phyloP scores from a whole-genome alignment of 257 asterid species.

The Coffea eugenioides region DNA sequence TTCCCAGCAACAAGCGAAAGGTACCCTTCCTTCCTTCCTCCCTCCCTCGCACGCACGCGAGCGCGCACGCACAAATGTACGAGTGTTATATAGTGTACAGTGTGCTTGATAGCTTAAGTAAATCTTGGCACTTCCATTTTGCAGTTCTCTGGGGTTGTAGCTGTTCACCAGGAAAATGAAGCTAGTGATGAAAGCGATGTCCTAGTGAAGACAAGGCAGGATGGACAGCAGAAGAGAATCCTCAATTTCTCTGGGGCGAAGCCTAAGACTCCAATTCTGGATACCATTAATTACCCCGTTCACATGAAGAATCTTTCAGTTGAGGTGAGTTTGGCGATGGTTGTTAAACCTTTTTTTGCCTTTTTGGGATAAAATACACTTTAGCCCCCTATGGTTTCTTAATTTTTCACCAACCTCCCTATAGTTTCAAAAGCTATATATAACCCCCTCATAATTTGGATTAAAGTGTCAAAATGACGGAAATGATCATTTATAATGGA shows the following conservation, averaged over 20 bases:
- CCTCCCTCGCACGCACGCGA: too few relatives aligned
- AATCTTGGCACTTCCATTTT: background rate
- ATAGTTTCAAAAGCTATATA: too few relatives aligned
- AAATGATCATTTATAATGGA: too few relatives aligned
- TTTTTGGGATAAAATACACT: too few relatives aligned
- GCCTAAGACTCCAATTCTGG: slow-evolving; percentile 60
- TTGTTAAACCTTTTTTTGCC: background rate
- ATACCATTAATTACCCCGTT: slow-evolving; percentile 57
- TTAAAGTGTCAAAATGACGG: too few relatives aligned
- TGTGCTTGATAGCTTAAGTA: background rate
- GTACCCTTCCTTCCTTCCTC: background rate
- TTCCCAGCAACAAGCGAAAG: slow-evolving; percentile 6
- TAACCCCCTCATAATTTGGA: too few relatives aligned
- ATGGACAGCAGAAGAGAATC: slow-evolving; percentile 18
- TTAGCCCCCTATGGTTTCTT: too few relatives aligned
- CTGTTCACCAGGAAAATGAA: slow-evolving; percentile 29
- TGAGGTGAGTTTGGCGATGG: slow-evolving; percentile 31
- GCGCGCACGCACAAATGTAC: too few relatives aligned
- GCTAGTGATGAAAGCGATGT: slow-evolving; percentile 16
- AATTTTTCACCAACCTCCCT: too few relatives aligned
- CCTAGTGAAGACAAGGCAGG: slow-evolving; percentile 1
- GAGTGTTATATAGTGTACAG: too few relatives aligned
- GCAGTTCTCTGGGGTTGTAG: slow-evolving; percentile 29
- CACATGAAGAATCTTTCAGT: slow-evolving; percentile 70
- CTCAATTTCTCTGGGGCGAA: slow-evolving; percentile 50